phyloP scores from a whole-genome alignment of 371 early-diverging fungal species.

The Syncephalis plumigaleata region DNA sequence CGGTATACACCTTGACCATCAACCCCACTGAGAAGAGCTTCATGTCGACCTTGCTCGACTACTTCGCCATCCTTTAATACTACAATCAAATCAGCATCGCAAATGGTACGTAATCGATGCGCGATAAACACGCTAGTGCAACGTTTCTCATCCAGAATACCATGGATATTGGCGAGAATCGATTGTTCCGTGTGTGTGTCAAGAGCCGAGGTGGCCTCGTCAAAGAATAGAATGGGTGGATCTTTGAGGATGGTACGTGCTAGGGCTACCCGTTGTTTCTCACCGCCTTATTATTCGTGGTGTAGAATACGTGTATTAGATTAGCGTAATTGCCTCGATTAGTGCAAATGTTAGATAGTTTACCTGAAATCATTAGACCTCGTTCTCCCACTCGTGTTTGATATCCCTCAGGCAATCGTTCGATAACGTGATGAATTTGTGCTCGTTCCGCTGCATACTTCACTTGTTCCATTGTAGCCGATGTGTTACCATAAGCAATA shows the following conservation, averaged over 20 bases:
- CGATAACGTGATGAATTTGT: constrained; percentile 40
- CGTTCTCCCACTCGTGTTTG: constrained; percentile 60
- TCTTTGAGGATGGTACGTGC: constrained; percentile 66
- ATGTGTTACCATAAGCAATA: constrained; percentile 41
- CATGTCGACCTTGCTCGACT: constrained; percentile 51
- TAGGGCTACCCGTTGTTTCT: constrained; percentile 58
- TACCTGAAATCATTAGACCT: constrained; percentile 65
- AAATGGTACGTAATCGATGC: constrained; percentile 58
- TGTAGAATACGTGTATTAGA: too few species aligned
- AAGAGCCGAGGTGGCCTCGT: constrained; percentile 88
- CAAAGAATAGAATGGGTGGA: constrained; percentile 66
- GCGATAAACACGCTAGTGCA: constrained; percentile 67
- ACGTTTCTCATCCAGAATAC: constrained; percentile 33
- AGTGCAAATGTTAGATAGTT: too few species aligned
- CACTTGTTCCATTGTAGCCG: constrained; percentile 29
- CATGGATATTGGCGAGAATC: constrained; percentile 54
- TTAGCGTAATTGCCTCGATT: too few species aligned
- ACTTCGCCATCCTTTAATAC: constrained; percentile 49
- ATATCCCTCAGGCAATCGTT: constrained; percentile 38
- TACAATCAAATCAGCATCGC: constrained; percentile 61
- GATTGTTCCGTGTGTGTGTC: constrained; percentile 81
- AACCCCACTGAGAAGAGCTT: constrained; percentile 27
- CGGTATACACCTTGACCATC: constrained; percentile 43
- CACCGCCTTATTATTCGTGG: constrained; percentile 31
- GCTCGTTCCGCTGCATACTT: constrained; percentile 36